Evolutionary conservation across 2,329 filamentous ascomycete genomes (phyloP), one percentile per base, ranked within the genome.

Genomic region (Cladophialophora psammophila): DNA sequence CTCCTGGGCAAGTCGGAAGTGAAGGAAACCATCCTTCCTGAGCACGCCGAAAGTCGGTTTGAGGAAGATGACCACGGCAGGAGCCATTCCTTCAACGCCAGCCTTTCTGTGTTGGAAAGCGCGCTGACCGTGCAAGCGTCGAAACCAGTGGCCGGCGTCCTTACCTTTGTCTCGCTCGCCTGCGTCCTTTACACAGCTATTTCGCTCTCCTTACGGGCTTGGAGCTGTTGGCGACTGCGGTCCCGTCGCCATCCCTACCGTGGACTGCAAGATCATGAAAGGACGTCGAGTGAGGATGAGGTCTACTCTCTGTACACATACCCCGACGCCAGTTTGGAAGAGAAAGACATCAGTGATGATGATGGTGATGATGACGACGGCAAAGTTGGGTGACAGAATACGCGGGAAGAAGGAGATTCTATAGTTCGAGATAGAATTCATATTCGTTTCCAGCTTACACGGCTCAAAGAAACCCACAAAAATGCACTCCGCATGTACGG

Each of bases 1-100:
- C 15, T 42, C 9, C 20, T 64, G 20, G 53, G 32, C 31, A 50
- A 40, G 52, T 58, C 55, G 38, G 38, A 42, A 42, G 38, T 42
- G 13, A 42, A n/a, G 38, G 38, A 2, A 15, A 42, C 38, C 13
- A n/a, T 42, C 38, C 38, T 42, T n/a, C 38, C 38, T 3, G 38
- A 42, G 38, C 38, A 42, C 4, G 38, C 38, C 2, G 38, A 6
- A 3, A n/a, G 38, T 6, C 38, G n/a, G n/a, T n/a, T 42, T n/a
- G 38, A 42, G 38, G 10, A 42, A 12, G 38, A 42, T 6, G 13
- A 9, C 38, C 2, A 42, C 2, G 9, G 38, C 3, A 15, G 15
- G 36, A 38, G 9, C 2, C 38, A 42, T 3, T 42, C 15, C 13
- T n/a, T 42, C 13, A 42, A 2, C 38, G 13, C 38, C 38, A 42